phyloP scores from a whole-genome alignment of 768 basidiomycete genomes.

The Dacryopinax spathularia region DNA sequence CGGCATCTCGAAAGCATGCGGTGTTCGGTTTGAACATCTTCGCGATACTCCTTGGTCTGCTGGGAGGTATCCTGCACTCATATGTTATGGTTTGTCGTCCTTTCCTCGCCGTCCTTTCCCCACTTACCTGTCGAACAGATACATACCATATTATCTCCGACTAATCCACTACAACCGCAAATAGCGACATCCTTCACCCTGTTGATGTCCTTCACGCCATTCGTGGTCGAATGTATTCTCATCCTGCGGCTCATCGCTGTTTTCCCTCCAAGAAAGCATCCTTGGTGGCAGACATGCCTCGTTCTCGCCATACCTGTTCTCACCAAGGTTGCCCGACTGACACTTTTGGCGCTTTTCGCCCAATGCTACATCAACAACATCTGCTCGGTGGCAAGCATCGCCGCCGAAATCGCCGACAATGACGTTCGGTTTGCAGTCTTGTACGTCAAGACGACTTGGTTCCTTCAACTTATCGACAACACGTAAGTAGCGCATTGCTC shows the following conservation, averaged over 20 bases:
- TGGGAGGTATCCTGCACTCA: slow-evolving; percentile 14
- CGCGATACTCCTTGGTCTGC: slow-evolving; percentile 19
- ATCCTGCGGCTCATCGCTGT: slow-evolving; percentile 27
- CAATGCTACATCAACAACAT: slow-evolving; percentile 11
- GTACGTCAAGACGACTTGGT: slow-evolving; percentile 3
- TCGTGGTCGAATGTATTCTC: slow-evolving; percentile 29
- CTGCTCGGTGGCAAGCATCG: slow-evolving; percentile 22
- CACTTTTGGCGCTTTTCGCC: slow-evolving; percentile 12
- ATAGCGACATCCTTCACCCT: slow-evolving; percentile 14
- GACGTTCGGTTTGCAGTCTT: slow-evolving; percentile 7
- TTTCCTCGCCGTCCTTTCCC: slow-evolving; percentile 14
- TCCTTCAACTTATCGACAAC: neutral
- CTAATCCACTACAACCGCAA: neutral
- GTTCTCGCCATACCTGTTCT: slow-evolving; percentile 22
- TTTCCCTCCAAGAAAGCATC: slow-evolving; percentile 20
- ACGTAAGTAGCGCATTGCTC: neutral
- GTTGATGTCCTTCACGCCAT: slow-evolving; percentile 21
- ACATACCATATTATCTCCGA: neutral
- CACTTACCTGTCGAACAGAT: slow-evolving; percentile 9
- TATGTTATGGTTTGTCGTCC: slow-evolving; percentile 9
- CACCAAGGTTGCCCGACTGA: slow-evolving; percentile 23
- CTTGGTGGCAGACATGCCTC: slow-evolving; percentile 9
- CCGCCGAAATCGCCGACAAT: slow-evolving; percentile 12
- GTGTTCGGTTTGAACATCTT: slow-evolving; percentile 26
- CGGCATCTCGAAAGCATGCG: slow-evolving; percentile 17